phyloP scores from a whole-genome alignment of 179 eudicot genomes.

The Drosera spatulata region DNA sequence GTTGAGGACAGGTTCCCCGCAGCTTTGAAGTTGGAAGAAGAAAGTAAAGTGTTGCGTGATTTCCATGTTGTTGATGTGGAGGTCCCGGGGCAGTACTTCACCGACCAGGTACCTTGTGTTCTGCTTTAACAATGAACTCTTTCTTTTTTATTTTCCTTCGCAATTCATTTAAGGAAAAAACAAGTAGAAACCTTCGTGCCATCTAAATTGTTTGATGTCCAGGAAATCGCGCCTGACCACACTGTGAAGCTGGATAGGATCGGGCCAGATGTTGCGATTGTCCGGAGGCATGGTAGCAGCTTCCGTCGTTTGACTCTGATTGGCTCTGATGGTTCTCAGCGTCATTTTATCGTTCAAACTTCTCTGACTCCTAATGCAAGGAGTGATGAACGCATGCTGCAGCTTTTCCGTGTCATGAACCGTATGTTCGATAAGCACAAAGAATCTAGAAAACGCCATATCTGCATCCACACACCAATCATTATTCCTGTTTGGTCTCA shows the following conservation, averaged over 20 bases:
- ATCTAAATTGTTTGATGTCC: constrained; percentile 2
- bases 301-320: constrained; percentile 93
- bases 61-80: constrained; percentile 98
- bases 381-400: constrained; percentile 97
- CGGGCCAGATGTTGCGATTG: constrained; percentile 95
- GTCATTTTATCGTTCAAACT: constrained; percentile 96
- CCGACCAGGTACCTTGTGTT: constrained; percentile 65
- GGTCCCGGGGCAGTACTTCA: constrained; percentile 93
- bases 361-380: constrained; percentile 97
- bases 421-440: constrained; percentile 96
- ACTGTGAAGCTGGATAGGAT: constrained; percentile 93
- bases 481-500: constrained; percentile 99
- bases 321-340: constrained; percentile 97
- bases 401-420: constrained; percentile 95
- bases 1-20: constrained; percentile 98
- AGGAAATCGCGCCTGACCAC: constrained; percentile 99
- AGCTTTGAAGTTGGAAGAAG: constrained; percentile 93
- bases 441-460: constrained; percentile 93
- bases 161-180: not conserved
- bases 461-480: constrained; percentile 91
- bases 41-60: constrained; percentile 94
- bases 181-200: not conserved
- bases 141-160: not conserved
- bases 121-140: too few species aligned
- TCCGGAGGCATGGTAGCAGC: constrained; percentile 99